Conservation (phyloP, 768 basidiomycete species). For the Brasilioporus rufonigricans region DNA sequence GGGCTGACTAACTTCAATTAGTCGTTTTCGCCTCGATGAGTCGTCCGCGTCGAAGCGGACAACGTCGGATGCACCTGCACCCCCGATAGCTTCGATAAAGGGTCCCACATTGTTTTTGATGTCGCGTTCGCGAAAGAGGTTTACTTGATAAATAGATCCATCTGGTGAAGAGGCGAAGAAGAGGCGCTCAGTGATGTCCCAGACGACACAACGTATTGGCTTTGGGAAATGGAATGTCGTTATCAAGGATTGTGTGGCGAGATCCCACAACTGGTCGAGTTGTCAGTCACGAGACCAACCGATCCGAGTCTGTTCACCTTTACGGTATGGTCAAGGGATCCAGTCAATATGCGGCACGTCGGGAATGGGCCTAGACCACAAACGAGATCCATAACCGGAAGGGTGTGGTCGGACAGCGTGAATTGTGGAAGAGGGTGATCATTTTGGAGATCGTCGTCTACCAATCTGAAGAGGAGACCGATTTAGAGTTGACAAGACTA, state of each 20-base stretch:
- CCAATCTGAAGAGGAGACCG: conserved; percentile 47
- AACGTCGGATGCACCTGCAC: conserved; percentile 67
- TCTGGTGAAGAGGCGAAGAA: conserved; percentile 83
- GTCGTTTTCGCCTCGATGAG: conserved; percentile 47
- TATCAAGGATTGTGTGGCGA: conserved; percentile 68
- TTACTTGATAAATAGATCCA: conserved; percentile 76
- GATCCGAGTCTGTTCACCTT: conserved; percentile 54
- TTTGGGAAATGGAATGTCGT: conserved; percentile 87
- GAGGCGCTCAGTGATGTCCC: conserved; percentile 83
- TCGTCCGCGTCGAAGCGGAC: conserved; percentile 60
- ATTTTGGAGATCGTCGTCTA: conserved; percentile 72
- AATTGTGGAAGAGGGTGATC: conserved; percentile 77
- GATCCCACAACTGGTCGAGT: conserved; percentile 71
- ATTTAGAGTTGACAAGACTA: conserved; percentile 12
- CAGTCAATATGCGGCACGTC: conserved; percentile 71
- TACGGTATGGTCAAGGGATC: conserved; percentile 85
- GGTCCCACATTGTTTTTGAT: conserved; percentile 47
- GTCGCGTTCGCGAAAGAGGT: conserved; percentile 66
- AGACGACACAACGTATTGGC: conserved; percentile 64
- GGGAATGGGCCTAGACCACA: conserved; percentile 83
- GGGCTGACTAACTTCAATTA: conserved; percentile 70
- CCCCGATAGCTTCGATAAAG: conserved; percentile 69
- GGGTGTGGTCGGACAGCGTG: conserved; percentile 86
- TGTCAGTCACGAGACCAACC: conserved; percentile 11
- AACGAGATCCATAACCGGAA: conserved; percentile 79